Base-by-base conservation (phyloP, 2,329 filamentous ascomycete species). In the Sphaerulina vaccinii region DNA sequence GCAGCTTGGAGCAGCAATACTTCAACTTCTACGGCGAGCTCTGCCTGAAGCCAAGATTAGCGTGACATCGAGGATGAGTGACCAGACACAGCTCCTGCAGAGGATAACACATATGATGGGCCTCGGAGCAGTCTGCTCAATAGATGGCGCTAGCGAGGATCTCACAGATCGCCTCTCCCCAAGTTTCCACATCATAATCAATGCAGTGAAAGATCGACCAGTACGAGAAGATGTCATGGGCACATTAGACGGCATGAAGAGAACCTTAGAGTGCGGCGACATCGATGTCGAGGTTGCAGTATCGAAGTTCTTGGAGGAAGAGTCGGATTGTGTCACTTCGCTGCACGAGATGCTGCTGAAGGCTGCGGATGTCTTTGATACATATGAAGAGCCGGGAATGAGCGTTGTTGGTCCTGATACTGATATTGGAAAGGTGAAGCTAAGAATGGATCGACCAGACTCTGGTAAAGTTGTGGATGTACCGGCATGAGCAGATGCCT, bases 311-410 rank as follows among this genome's bases (percentile, higher is more conserved):
- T 13, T 54, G 40, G 40, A 54, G 37, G 36, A 45, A 3, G 51
- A 54, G 29, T 35, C 24, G 35, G 51, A 54, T 40, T 54, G 51
- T 29, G 51, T 54, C 1, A 54, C 51, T 10, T 45, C 46, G 1
- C n/a, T 54, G 15, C 51, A 54, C 36, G 51, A 50, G 46, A 44
- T 49, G 24, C 24, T 54, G 10, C 19, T 54, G 33, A 42, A 49
- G 36, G 51, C 40, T 11, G 45, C 46, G 13, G 41, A 38, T 9
- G 51, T 54, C 15, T 54, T 54, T 37, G 40, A 40, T 6, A 38
- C 23, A 19, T 22, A 35, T n/a, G 18, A 38, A 37, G 44, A 33
- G 47, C 24, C 37, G 18, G 15, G 45, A 19, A 23, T 1, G n/a
- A 11, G 36, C 9, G 16, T 8, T 19, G 36, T 18, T 10, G 9